Evolutionary conservation across 805 yeast species (phyloP).

Genomic region (Cyberlindnera mississippiensis): DNA sequence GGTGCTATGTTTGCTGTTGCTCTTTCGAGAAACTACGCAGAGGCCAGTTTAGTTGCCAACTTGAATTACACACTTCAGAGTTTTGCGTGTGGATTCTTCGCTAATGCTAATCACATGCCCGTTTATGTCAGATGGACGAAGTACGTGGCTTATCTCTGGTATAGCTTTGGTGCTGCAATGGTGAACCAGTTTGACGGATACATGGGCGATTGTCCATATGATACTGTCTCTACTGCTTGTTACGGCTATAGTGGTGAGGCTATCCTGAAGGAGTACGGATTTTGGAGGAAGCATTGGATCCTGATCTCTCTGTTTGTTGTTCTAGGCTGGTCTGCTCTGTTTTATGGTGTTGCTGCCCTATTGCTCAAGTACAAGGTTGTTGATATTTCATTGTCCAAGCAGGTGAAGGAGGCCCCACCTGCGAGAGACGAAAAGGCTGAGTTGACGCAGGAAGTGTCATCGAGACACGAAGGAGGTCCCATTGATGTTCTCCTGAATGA

Average conservation of each 20-base stretch:
- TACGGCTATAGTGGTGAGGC: constrained; percentile 51
- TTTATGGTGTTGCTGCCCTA: constrained; percentile 44
- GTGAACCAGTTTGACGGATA: constrained; percentile 65
- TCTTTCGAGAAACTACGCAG: constrained; percentile 24
- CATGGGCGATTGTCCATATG: constrained; percentile 53
- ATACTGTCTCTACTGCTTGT: constrained; percentile 35
- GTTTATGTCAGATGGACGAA: constrained; percentile 86
- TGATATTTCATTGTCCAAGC: constrained; percentile 24
- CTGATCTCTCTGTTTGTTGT: constrained; percentile 59
- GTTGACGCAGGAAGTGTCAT: not conserved
- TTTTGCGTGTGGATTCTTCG: constrained; percentile 79
- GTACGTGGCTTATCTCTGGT: constrained; percentile 74
- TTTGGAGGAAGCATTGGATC: constrained; percentile 54
- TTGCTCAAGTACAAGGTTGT: constrained; percentile 43
- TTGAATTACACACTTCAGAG: constrained; percentile 46
- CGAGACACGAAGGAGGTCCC: constrained; percentile 1
- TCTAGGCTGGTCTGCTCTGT: constrained; percentile 55
- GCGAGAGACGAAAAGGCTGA: constrained; percentile 1
- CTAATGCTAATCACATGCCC: constrained; percentile 69
- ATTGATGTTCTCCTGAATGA: constrained; percentile 18
- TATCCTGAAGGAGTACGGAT: constrained; percentile 56
- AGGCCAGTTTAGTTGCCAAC: constrained; percentile 23
- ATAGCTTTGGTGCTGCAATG: constrained; percentile 63
- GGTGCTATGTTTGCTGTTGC: constrained; percentile 42
- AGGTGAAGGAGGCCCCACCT: constrained; percentile 10